These are phyloP conservation scores for Eucalyptus dawsonii DNA, from an alignment of 345 rosid genomes.

Conservation along the genomic window DNA sequence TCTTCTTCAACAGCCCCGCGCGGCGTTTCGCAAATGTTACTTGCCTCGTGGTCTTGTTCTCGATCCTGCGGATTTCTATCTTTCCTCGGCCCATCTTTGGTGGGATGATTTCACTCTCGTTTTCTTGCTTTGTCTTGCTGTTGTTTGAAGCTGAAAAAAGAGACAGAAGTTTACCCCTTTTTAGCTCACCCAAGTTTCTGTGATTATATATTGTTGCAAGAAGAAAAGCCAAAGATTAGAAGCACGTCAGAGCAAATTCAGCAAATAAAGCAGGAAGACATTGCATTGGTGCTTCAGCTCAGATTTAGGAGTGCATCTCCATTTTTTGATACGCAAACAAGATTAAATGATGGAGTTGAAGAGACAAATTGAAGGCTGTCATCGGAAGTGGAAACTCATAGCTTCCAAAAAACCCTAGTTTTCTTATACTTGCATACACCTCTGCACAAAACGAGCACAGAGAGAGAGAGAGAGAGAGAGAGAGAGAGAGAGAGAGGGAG, in stretches of 20 bases:
- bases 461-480: not conserved
- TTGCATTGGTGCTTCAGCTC: not conserved
- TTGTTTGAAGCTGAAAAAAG: not conserved
- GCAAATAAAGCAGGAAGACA: not conserved
- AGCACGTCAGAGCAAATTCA: not conserved
- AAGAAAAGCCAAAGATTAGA: not conserved
- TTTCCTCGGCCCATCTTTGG: constrained; percentile 33
- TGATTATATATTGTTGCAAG: not conserved
- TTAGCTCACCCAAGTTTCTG: not conserved
- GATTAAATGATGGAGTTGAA: not conserved
- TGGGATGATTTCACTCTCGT: not conserved
- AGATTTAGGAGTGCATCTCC: not conserved
- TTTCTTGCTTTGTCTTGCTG: not conserved
- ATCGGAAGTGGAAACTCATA: not conserved
- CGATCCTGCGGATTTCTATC: constrained; percentile 26
- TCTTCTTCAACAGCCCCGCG: constrained; percentile 34
- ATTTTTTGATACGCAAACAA: not conserved
- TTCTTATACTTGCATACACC: not conserved
- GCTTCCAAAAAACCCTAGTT: constrained; percentile 1
- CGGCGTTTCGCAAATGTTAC: constrained; percentile 36
- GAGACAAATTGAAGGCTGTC: not conserved
- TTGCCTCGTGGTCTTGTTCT: constrained; percentile 28
- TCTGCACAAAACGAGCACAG: not conserved
- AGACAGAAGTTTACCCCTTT: not conserved
- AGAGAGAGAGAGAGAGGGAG: not conserved